These are phyloP conservation scores for Aspergillus saccharolyticus DNA, from an alignment of 495 filamentous ascomycete species.

Conservation along the genomic window DNA sequence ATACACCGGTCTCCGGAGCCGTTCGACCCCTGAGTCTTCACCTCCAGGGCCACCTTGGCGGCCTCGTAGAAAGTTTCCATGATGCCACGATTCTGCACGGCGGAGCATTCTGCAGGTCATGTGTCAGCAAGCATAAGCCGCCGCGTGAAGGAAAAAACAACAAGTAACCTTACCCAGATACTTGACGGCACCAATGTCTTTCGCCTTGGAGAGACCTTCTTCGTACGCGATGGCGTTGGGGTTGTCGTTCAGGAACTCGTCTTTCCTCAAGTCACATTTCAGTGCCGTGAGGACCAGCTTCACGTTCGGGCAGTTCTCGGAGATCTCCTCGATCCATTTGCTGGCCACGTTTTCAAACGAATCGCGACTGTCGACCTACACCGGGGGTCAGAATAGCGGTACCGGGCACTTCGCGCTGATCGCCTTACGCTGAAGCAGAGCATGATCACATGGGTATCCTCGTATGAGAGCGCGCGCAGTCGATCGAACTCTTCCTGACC, in stretches of 20 bases:
- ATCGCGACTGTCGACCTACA: slow-evolving; percentile 79
- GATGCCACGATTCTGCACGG: slow-evolving; percentile 93
- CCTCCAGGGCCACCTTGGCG: slow-evolving; percentile 88
- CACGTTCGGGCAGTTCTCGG: slow-evolving; percentile 92
- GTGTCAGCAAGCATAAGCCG: slow-evolving; percentile 7
- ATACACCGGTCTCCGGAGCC: slow-evolving; percentile 27
- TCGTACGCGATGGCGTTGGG: slow-evolving; percentile 79
- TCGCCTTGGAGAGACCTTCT: slow-evolving; percentile 86
- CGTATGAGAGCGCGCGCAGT: slow-evolving; percentile 89
- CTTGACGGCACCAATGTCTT: slow-evolving; percentile 79
- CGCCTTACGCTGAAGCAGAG: slow-evolving; percentile 80
- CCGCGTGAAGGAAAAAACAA: not conserved
- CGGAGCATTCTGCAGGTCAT: slow-evolving; percentile 77
- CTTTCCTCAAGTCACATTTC: slow-evolving; percentile 91
- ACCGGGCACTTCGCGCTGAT: not conserved
- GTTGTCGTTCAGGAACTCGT: slow-evolving; percentile 53
- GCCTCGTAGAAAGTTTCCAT: slow-evolving; percentile 99
- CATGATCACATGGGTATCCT: slow-evolving; percentile 97
- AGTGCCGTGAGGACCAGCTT: slow-evolving; percentile 93
- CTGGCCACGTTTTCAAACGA: slow-evolving; percentile 97
- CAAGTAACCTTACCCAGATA: slow-evolving; percentile 69
- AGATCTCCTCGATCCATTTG: slow-evolving; percentile 97
- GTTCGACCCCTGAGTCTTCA: slow-evolving; percentile 55
- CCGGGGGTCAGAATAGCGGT: not conserved
- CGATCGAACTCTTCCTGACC: slow-evolving; percentile 99